Percentiles rank a stretch among this genome's conserved stretches.
Conservation (phyloP, 768 basidiomycete species). For the Mycena floridula region DNA sequence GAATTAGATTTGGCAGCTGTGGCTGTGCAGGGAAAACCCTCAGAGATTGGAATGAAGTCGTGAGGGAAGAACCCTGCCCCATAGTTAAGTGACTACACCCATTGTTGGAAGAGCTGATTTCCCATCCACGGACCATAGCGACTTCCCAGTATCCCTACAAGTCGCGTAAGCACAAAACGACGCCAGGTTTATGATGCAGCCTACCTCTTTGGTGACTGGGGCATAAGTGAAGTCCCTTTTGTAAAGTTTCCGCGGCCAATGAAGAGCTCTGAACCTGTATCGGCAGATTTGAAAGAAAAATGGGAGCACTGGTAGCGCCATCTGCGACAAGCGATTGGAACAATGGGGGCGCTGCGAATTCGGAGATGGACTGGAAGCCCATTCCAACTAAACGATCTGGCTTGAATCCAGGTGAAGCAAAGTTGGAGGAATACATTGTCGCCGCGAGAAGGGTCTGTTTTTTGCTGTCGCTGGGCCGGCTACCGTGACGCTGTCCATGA, state of each 20-base stretch:
- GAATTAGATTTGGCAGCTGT: too few relatives aligned
- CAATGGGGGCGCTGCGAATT: conserved; percentile 18
- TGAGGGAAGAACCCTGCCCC: too few relatives aligned
- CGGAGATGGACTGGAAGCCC: conserved; percentile 24
- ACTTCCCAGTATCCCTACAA: neutral
- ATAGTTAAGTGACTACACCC: too few relatives aligned
- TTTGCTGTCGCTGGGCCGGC: too few relatives aligned
- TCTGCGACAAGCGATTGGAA: conserved; percentile 33
- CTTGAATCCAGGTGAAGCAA: neutral
- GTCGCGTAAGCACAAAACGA: neutral
- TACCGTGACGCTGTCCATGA: neutral
- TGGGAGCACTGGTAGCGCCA: conserved; percentile 17
- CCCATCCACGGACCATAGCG: neutral
- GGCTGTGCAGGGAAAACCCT: too few relatives aligned
- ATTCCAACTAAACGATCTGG: conserved; percentile 29
- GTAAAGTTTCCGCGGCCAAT: conserved; percentile 44
- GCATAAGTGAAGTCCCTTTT: conserved; percentile 30
- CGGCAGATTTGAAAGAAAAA: conserved; percentile 38
- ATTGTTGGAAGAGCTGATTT: too few relatives aligned
- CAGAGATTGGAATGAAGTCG: too few relatives aligned
- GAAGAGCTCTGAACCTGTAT: conserved; percentile 36
- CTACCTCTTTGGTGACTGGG: neutral
- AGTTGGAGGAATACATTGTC: neutral
- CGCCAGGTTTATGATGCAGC: neutral
- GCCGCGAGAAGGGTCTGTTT: neutral